Conservation (phyloP, 169 alveolate genomes). For the Babesia bigemina region DNA sequence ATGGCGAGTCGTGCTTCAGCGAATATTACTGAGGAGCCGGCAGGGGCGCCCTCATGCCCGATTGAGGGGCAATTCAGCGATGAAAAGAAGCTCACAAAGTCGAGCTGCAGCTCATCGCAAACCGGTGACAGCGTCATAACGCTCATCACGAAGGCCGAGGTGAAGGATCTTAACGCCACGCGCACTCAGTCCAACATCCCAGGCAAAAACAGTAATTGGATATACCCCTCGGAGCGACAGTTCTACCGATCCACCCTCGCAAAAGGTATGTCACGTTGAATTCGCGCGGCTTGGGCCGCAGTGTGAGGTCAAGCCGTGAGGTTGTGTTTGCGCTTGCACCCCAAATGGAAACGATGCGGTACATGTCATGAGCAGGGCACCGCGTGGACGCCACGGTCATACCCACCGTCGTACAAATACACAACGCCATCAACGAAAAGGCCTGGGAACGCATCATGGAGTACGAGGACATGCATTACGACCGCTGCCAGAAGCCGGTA, state of each 20-base stretch:
- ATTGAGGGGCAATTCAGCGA: slow-evolving; percentile 19
- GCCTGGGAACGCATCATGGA: slow-evolving; percentile 79
- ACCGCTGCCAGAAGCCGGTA: slow-evolving; percentile 69
- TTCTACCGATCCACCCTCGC: slow-evolving; percentile 71
- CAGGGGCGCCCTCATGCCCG: slow-evolving; percentile 15
- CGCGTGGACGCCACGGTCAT: slow-evolving; percentile 63
- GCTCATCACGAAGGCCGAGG: slow-evolving; percentile 2
- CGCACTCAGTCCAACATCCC: slow-evolving; percentile 74
- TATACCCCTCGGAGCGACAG: slow-evolving; percentile 78
- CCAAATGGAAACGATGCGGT: background rate
- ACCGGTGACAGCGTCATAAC: slow-evolving; percentile 14
- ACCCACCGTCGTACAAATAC: slow-evolving; percentile 72
- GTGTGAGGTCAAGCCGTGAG: too few species aligned
- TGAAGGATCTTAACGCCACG: slow-evolving; percentile 27
- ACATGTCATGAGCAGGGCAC: slow-evolving; percentile 52
- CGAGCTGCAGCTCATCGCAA: slow-evolving; percentile 37
- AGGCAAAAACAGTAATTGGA: slow-evolving; percentile 68
- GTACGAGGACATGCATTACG: slow-evolving; percentile 67
- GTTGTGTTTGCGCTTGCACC: background rate
- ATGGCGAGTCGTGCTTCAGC: too few species aligned
- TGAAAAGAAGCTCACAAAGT: slow-evolving; percentile 20
- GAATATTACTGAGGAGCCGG: background rate
- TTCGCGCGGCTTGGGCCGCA: too few species aligned
- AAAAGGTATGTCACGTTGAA: slow-evolving; percentile 57
- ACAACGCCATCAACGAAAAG: slow-evolving; percentile 77